Conservation (phyloP, 1,139 yeast genomes). For the Geotrichum restrictum region DNA sequence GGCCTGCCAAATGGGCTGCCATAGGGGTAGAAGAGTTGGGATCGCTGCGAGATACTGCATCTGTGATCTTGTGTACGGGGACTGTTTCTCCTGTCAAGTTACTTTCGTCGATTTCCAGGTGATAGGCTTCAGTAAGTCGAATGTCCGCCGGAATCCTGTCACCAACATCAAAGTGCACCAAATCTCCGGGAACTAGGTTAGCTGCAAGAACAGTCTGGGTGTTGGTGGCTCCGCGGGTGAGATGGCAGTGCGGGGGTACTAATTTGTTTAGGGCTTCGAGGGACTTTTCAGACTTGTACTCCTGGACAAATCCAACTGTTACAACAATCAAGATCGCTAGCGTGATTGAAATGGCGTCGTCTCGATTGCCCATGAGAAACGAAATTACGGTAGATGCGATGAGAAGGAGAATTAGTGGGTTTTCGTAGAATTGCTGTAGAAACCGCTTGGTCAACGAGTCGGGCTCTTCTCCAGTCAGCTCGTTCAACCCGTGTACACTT, state of each 20-base stretch:
- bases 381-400: conserved; percentile 84
- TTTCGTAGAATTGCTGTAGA: conserved; percentile 73
- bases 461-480: conserved; percentile 66
- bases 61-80: conserved; percentile 64
- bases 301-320: conserved; percentile 94
- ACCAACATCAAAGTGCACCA: conserved; percentile 83
- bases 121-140: conserved; percentile 70
- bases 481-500: conserved; percentile 72
- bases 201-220: conserved; percentile 79
- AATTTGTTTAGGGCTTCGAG: conserved; percentile 84
- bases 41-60: conserved; percentile 35
- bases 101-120: conserved; percentile 81
- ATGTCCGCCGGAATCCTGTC: conserved; percentile 95
- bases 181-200: conserved; percentile 87
- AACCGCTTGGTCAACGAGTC: conserved; percentile 70
- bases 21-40: conserved; percentile 31
- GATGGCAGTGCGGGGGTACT: conserved; percentile 90
- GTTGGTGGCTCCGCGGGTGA: conserved; percentile 67
- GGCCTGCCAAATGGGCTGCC: conserved; percentile 32
- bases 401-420: conserved; percentile 78
- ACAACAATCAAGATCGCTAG: conserved; percentile 87
- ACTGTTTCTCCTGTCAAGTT: conserved; percentile 90
- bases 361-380: conserved; percentile 86
- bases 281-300: conserved; percentile 88
- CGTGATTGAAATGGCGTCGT: conserved; percentile 86